Base-by-base conservation (phyloP, 306 rosid genomes). In the Quercus robur region DNA sequence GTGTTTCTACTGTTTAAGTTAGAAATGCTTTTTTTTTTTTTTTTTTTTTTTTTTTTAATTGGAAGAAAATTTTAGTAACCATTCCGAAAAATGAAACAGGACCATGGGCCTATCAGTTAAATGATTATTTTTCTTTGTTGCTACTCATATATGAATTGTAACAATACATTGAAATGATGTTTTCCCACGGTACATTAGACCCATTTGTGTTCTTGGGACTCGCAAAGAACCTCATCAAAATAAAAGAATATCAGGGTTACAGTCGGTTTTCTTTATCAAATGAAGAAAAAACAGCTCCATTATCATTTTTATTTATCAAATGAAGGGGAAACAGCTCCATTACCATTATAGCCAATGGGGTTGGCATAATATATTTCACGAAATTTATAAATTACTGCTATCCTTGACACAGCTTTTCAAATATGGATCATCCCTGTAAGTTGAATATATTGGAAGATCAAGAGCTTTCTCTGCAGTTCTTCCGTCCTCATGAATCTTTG, bases 401-500 rank as follows among this genome's bases (percentile, higher is more conserved):
- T 75, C 58, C 70, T 75, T 64, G 75, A 68, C 71, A 61, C 62
- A 71, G 75, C 77, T 84, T 84, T 75, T 89, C 79, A 93, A 72
- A 85, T 86, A 87, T 9, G 82, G 85, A 67, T 91, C 90, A 73
- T 93, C 89, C 83, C 78, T 84, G 86, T 81, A 81, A 74, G 87
- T 87, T 23, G 93, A 91, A 84, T 91, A 95, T 85, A 85, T 54
- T 13, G 99, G 93, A 79, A 95, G 97, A 82, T 95, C 97, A 81
- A 95, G 94, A 80, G 94, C 96, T 70, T 73, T 82, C 89, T 91
- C 98, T 20, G 92, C 93, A 86, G 88, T 79, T 74, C 66, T 80
- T 20, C 97, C 23, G 74, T 95, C 97, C 78, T 91, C 96, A 10
- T 91, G 98, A 79, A 93, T 95, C 88, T 89, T 91, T 35, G 87